Conservation (phyloP, 2,329 filamentous ascomycete genomes). For the Aspergillus vadensis region DNA sequence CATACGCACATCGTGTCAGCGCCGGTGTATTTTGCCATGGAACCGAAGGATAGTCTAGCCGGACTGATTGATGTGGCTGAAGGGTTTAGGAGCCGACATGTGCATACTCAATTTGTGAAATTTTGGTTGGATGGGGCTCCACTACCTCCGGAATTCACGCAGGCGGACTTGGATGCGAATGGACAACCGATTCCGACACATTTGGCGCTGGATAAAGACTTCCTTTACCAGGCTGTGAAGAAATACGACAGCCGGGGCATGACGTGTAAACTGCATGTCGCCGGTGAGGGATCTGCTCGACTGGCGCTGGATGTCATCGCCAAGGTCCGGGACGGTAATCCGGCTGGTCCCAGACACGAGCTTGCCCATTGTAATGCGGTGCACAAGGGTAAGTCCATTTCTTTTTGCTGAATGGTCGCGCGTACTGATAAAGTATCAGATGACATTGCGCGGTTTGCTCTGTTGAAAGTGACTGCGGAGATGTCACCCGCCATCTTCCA, state of each 20-base stretch:
- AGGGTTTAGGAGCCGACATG: conserved; percentile 28
- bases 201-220: conserved; percentile 18
- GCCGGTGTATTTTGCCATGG: conserved; percentile 27
- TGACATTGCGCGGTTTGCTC: conserved; percentile 32
- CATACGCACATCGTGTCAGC: conserved; percentile 28
- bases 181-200: conserved; percentile 27
- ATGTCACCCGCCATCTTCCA: conserved; percentile 25
- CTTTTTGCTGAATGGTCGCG: too few relatives aligned
- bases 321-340: conserved; percentile 26
- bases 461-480: conserved; percentile 36
- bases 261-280: conserved; percentile 39
- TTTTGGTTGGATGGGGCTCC: conserved; percentile 40
- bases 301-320: conserved; percentile 35
- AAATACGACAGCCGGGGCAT: conserved; percentile 34
- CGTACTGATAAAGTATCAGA: conserved; percentile 11
- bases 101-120: conserved; percentile 38
- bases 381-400: conserved; percentile 24
- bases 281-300: conserved; percentile 33
- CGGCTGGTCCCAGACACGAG: conserved; percentile 35
- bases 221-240: conserved; percentile 27
- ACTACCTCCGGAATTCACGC: conserved; percentile 33
- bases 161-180: conserved; percentile 26
- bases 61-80: conserved; percentile 28
- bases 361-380: conserved; percentile 32
- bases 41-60: conserved; percentile 21